Evolutionary conservation across 2,329 filamentous ascomycete genomes (phyloP).

Genomic region (Epichloe brachyelytri): DNA sequence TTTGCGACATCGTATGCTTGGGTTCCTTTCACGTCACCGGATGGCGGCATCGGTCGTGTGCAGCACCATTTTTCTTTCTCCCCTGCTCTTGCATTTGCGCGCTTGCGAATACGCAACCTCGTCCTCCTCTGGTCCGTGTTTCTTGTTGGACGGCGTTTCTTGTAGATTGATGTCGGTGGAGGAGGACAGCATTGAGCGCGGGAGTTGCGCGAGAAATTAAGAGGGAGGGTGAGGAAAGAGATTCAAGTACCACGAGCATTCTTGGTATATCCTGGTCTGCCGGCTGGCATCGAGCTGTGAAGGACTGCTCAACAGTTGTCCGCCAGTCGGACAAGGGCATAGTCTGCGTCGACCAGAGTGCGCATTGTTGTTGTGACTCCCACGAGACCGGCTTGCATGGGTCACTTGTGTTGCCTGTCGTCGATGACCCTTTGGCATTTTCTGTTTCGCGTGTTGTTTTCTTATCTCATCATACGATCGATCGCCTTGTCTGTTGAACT

Average conservation of each 20-base stretch:
- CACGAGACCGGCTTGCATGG: neutral
- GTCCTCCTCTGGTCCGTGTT: neutral
- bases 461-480: neutral
- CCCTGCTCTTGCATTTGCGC: constrained; percentile 1
- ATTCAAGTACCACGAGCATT: constrained; percentile 1
- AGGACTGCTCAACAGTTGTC: constrained; percentile 2
- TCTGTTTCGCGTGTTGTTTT: neutral
- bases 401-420: neutral
- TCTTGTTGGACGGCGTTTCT: neutral
- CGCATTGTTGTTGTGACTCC: neutral
- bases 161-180: neutral
- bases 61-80: neutral
- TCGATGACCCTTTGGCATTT: neutral
- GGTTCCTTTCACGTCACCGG: neutral
- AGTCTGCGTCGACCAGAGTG: neutral
- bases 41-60: constrained; percentile 3
- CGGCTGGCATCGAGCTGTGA: constrained; percentile 3
- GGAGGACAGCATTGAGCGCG: neutral
- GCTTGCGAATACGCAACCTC: neutral
- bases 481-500: neutral
- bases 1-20: neutral
- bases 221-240: neutral
- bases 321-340: neutral
- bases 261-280: neutral
- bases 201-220: neutral